Percentiles rank a stretch among this genome's conserved stretches.
These are phyloP conservation scores for Ophiostoma angusticollis DNA, from an alignment of 2,329 filamentous ascomycete species.

Conservation along the genomic window DNA sequence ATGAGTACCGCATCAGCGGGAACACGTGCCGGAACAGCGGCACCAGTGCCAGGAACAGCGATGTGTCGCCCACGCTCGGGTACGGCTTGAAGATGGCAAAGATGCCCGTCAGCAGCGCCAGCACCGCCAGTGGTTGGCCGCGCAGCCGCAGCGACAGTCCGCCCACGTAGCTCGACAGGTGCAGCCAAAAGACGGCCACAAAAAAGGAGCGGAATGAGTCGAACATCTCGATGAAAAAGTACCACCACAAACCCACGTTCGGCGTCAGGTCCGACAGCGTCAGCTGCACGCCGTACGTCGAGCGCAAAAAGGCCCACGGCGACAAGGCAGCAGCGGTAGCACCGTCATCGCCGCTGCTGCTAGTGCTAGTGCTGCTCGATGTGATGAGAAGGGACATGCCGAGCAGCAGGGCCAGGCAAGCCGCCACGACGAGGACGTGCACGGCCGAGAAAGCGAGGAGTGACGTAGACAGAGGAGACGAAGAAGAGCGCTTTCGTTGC, in stretches of 20 bases:
- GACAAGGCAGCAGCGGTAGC: too few species aligned
- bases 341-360: too few species aligned
- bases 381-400: slow-evolving; percentile 61
- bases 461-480: slow-evolving; percentile 20
- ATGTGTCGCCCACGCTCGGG: slow-evolving; percentile 81
- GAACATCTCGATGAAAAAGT: slow-evolving; percentile 99
- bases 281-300: slow-evolving; percentile 88
- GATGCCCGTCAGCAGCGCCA: slow-evolving; percentile 74
- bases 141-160: slow-evolving; percentile 74
- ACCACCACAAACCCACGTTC: slow-evolving; percentile 97
- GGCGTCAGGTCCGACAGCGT: slow-evolving; percentile 85
- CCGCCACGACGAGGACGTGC: slow-evolving; percentile 39
- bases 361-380: too few species aligned
- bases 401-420: slow-evolving; percentile 49
- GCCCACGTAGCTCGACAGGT: slow-evolving; percentile 79
- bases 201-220: slow-evolving; percentile 97
- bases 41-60: slow-evolving; percentile 70
- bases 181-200: slow-evolving; percentile 94
- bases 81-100: slow-evolving; percentile 97
- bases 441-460: slow-evolving; percentile 38
- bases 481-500: slow-evolving; percentile 21
- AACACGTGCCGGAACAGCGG: slow-evolving; percentile 86
- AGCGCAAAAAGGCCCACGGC: slow-evolving; percentile 77
- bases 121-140: slow-evolving; percentile 72
- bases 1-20: slow-evolving; percentile 86